Evolutionary conservation across 768 basidiomycete genomes (phyloP), one percentile per base, ranked within the genome.

Genomic region (Suillus discolor): DNA sequence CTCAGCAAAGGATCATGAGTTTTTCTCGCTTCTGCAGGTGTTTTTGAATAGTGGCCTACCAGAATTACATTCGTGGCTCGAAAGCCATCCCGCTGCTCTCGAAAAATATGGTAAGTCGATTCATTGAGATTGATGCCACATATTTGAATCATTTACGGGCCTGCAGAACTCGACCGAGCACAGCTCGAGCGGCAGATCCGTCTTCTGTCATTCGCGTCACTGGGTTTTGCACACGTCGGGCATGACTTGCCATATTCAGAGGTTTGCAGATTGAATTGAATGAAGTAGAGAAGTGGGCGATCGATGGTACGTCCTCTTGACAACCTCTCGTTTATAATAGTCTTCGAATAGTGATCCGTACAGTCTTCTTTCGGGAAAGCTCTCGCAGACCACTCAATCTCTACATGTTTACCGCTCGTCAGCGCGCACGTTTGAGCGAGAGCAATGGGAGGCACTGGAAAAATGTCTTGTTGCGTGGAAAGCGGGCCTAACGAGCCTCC

Each of bases 231-330:
- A 69, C 85, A 93, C 73, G 83, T 93, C 47, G 92, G 93, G 12
- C 85, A 86, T 55, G 88, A 89, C 70, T 80, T 96, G 20, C 78
- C 89, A 0, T 96, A 96, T 75, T 74, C 86, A 12, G 84, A 83
- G 70, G 86, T 96, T 45, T 96, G 49, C 86, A 92, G 69, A 86
- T 94, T 9, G 84, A 87, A 28, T 67, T 76, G 34, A 79, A 84
- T 31, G 81, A 92, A 66, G 92, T 96, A 36, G 94, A 96, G 75
- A 88, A 85, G 71, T 96, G 93, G 92, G 88, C 89, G 47, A 95
- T 96, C 67, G 92, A 96, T 77, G 90, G 94, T 94, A 72, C 66
- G 81, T 68, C 13, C 34, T 51, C 63, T 62, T 9, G n/a, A 51
- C 4, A 36, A 6, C 39, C 41, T 38, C 47, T 25, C 53, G 57